Base-by-base conservation (phyloP, 208 protist species). In the Wallacemonas sp. region DNA sequence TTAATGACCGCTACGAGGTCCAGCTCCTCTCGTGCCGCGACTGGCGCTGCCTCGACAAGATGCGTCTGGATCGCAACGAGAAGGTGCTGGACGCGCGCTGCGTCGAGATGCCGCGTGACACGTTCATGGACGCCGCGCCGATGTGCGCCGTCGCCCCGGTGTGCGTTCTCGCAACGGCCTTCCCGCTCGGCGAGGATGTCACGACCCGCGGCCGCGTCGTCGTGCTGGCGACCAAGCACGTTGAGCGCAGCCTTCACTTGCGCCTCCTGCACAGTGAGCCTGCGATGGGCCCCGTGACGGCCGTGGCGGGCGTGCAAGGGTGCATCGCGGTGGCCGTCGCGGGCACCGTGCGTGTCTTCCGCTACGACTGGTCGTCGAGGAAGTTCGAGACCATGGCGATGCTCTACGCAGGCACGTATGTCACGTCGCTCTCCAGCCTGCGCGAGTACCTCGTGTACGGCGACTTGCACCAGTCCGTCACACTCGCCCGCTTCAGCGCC, bases 181-280 rank as follows among this genome's bases (percentile, higher is more conserved):
- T 93, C 57, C 88, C 88, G 0, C 70, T 94, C 46, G 91, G 88
- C 38, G 91, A 96, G 60, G 88, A 94, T 70, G 76, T 93, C 43
- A 90, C 88, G 0, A 92, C 78, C 12, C 78, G 88, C 61, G 91
- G 91, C 2, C 78, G 91, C 19, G 21, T 93, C 27, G 30, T 93
- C 33, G 24, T 96, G 11, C 61, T 93, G 16, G 61, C 74, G 8
- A 80, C 81, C 27, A 74, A 71, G 19, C 78, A 64, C 23, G 39
- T 66, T 16, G 69, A 72, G 2, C 63, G 47, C 2, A 26, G 9
- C 2, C 23, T 36, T n/a, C 63, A 72, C 41, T 68, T 96, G 27
- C 72, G 80, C 41, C 54, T 66, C 23, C 43, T 96, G 24, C 88
- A 94, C 69, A 83, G 75, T 5, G 88, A 96, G 60, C 65, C 86